These are phyloP conservation scores for Mallotus nudiflorus DNA, from an alignment of 345 rosid species.

Conservation along the genomic window DNA sequence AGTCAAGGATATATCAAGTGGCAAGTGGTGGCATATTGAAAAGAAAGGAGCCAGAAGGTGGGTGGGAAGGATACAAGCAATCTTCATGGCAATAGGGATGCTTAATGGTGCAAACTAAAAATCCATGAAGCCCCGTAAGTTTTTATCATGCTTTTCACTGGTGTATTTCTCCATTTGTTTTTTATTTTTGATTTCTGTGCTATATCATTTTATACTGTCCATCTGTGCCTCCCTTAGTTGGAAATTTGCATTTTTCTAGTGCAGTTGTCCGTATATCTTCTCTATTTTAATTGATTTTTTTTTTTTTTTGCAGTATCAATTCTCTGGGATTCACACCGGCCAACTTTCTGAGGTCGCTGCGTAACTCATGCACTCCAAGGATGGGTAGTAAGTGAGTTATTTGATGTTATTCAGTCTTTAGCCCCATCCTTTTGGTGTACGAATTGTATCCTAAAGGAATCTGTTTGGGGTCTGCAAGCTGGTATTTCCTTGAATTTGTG, in stretches of 20 bases:
- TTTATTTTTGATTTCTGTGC: no score
- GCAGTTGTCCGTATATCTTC: background rate
- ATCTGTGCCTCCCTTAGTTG: no score
- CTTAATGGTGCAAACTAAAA: slow-evolving; percentile 1
- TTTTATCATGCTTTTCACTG: slow-evolving; percentile 4
- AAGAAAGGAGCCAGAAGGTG: slow-evolving; percentile 92
- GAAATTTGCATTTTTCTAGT: no score
- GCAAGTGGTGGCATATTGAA: slow-evolving; percentile 53
- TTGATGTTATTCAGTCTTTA: slow-evolving; percentile 41
- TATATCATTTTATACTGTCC: no score
- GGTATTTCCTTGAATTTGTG: slow-evolving; percentile 36
- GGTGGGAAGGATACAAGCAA: slow-evolving; percentile 85
- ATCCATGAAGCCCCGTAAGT: slow-evolving; percentile 41
- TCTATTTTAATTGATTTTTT: background rate
- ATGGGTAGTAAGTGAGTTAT: slow-evolving; percentile 55
- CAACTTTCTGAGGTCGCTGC: slow-evolving; percentile 36
- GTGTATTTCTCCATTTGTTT: background rate
- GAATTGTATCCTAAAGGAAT: slow-evolving; percentile 33
- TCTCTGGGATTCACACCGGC: slow-evolving; percentile 33
- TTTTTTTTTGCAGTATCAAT: slow-evolving; percentile 26
- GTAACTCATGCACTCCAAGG: slow-evolving; percentile 36
- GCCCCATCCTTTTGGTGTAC: slow-evolving; percentile 33
- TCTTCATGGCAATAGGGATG: slow-evolving; percentile 71
- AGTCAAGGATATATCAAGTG: slow-evolving; percentile 68
- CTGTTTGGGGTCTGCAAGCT: slow-evolving; percentile 30